These are phyloP conservation scores for Hymenoscyphus fructigenus DNA, from an alignment of 2,329 filamentous ascomycete genomes.

Conservation along the genomic window DNA sequence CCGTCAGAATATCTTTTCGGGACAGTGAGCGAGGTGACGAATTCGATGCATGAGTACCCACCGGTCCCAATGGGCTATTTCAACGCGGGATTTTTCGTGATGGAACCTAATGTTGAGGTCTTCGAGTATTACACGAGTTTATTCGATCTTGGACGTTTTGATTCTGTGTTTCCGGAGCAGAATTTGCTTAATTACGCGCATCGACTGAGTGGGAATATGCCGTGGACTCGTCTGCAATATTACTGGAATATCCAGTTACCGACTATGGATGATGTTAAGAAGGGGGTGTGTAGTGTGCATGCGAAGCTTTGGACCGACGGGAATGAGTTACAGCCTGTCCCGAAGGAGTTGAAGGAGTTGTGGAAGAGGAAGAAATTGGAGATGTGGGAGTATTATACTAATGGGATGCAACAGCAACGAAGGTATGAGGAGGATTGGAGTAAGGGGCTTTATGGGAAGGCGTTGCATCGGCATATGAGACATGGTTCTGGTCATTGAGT, in stretches of 20 bases:
- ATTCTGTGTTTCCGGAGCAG: slow-evolving; percentile 43
- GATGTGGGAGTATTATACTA: slow-evolving; percentile 16
- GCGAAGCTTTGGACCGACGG: slow-evolving; percentile 40
- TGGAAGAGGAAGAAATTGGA: slow-evolving; percentile 17
- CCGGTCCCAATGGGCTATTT: slow-evolving; percentile 38
- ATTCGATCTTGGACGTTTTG: slow-evolving; percentile 39
- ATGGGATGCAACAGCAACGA: neutral
- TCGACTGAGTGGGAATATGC: slow-evolving; percentile 42
- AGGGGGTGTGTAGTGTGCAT: slow-evolving; percentile 39
- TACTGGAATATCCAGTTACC: slow-evolving; percentile 44
- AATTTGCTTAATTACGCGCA: slow-evolving; percentile 46
- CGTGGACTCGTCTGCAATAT: slow-evolving; percentile 41
- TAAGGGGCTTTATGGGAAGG: neutral
- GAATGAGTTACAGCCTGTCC: slow-evolving; percentile 17
- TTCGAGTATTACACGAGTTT: slow-evolving; percentile 42
- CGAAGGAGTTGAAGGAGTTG: slow-evolving; percentile 20
- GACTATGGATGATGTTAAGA: slow-evolving; percentile 36
- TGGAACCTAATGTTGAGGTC: slow-evolving; percentile 40
- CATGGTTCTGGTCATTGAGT: neutral
- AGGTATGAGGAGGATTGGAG: neutral
- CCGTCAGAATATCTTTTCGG: slow-evolving; percentile 40
- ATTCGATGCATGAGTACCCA: slow-evolving; percentile 39
- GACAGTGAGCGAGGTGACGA: slow-evolving; percentile 38
- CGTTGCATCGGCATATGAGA: slow-evolving; percentile 1
- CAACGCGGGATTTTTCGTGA: slow-evolving; percentile 44